These are phyloP conservation scores for Colletotrichum truncatum DNA, from an alignment of 2,329 filamentous ascomycete genomes.

Conservation along the genomic window DNA sequence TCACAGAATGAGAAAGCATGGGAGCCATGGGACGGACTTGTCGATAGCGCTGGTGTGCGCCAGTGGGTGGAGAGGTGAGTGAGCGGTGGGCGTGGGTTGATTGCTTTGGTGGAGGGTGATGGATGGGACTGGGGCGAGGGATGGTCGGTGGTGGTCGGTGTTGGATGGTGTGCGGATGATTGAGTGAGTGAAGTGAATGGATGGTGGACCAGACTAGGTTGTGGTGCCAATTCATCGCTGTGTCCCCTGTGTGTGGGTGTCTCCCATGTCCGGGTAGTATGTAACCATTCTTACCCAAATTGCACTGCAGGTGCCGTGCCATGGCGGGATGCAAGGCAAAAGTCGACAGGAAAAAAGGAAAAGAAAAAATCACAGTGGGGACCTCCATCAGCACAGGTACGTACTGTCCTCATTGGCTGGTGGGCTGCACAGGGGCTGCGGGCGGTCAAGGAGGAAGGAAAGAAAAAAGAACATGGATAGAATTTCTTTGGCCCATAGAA, in stretches of 20 bases:
- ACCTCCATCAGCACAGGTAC: too few species aligned
- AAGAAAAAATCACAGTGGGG: background rate
- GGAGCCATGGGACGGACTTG: conserved; percentile 25
- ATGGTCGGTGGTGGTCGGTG: background rate
- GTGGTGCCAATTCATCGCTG: conserved; percentile 13
- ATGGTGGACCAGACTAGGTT: conserved; percentile 22
- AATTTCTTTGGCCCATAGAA: conserved; percentile 28
- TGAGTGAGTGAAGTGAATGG: conserved; percentile 5
- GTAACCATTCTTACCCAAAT: background rate
- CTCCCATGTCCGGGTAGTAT: background rate
- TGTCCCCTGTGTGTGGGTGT: background rate
- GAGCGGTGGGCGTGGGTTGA: conserved; percentile 8
- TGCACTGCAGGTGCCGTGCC: conserved; percentile 8
- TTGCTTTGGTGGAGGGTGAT: conserved; percentile 1
- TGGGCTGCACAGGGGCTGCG: background rate
- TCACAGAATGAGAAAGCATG: background rate
- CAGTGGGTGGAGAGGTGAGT: background rate
- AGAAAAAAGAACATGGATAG: conserved; percentile 33
- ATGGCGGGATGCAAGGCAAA: conserved; percentile 27
- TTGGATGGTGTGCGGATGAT: background rate
- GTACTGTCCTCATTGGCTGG: background rate
- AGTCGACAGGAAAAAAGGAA: background rate
- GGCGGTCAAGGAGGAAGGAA: conserved; percentile 26
- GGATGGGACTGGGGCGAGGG: conserved; percentile 6
- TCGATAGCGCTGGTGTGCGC: conserved; percentile 20